Evolutionary conservation across 371 early-diverging fungal species (phyloP), one percentile per base, ranked within the genome.

Genomic region (Conidiobolus coronatus): DNA sequence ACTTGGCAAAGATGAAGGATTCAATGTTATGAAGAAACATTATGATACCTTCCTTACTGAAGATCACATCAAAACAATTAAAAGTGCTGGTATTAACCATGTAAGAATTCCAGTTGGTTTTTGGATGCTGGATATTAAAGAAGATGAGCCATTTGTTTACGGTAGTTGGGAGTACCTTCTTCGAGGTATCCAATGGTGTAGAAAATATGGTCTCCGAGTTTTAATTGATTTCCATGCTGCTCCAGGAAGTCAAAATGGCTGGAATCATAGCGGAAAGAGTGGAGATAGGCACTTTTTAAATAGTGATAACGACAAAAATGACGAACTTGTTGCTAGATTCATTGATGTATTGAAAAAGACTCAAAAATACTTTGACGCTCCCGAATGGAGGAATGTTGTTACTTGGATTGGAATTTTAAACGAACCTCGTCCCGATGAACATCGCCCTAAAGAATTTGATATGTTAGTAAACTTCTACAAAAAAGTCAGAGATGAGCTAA

Each of bases 181-280:
- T 43, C 55, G 53, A 8, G 65, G 63, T 8, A 56, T 73, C 36
- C 61, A 59, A 17, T 72, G 61, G 73, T 70, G 59, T 37, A 56
- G 51, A 8, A 64, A 61, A 35, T 64, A 70, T 45, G 57, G 60
- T 1, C 52, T 77, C 48, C 62, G 73, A 5, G 73, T 72, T 19
- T 58, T 72, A 40, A 51, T 75, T 20, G 75, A 77, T 35, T 47
- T 77, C 33, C 75, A 77, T 45, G 73, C 66, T 8, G 65, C 66
- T 0, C 77, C 77, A 6, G 75, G 77, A 1, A 70, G 71, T 33
- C 75, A 70, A 41, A 69, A 69, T 34, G 70, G 70, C 7, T 57
- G 65, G 52, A 60, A 56, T 37, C 70, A 66, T 35, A 63, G 62
- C 15, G 70, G 70, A 20, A 55, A 52, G 11, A 12, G 24, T 2